These are phyloP conservation scores for Clitocybe nebularis DNA, from an alignment of 1,284 basidiomycete genomes.

Conservation along the genomic window DNA sequence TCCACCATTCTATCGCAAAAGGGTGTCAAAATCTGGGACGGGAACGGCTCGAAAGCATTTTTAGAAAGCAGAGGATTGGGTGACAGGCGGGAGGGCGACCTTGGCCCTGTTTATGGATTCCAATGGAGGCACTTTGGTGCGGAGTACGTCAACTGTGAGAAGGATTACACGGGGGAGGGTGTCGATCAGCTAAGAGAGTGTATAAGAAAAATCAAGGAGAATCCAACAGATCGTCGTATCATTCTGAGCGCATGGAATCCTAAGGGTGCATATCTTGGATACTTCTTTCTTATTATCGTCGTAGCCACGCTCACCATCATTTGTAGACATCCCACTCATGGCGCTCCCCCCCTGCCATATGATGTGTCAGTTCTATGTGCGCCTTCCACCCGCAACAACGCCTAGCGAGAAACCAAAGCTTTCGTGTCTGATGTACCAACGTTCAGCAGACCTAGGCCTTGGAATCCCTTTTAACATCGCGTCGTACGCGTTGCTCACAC, in stretches of 20 bases:
- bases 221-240: constrained; percentile 95
- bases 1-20: constrained; percentile 74
- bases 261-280: constrained; percentile 56
- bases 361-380: constrained; percentile 98
- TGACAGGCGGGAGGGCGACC: constrained; percentile 86
- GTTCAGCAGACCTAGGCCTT: constrained; percentile 94
- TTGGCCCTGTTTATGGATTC: constrained; percentile 97
- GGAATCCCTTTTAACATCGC: constrained; percentile 99
- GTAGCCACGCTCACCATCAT: background rate
- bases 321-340: constrained; percentile 85
- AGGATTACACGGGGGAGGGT: constrained; percentile 83
- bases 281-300: constrained; percentile 2
- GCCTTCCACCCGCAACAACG: constrained; percentile 58
- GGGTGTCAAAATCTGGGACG: constrained; percentile 97
- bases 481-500: constrained; percentile 92
- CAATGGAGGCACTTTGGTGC: constrained; percentile 99
- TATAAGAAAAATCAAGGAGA: constrained; percentile 87
- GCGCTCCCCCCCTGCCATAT: constrained; percentile 98
- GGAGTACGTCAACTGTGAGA: constrained; percentile 77
- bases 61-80: constrained; percentile 80
- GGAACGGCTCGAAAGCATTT: constrained; percentile 89
- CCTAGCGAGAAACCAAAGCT: constrained; percentile 65
- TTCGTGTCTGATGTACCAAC: constrained; percentile 96
- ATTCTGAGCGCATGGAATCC: constrained; percentile 98
- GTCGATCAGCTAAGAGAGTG: constrained; percentile 92